Conservation (phyloP, 306 rosid species). For the Alnus glutinosa region DNA sequence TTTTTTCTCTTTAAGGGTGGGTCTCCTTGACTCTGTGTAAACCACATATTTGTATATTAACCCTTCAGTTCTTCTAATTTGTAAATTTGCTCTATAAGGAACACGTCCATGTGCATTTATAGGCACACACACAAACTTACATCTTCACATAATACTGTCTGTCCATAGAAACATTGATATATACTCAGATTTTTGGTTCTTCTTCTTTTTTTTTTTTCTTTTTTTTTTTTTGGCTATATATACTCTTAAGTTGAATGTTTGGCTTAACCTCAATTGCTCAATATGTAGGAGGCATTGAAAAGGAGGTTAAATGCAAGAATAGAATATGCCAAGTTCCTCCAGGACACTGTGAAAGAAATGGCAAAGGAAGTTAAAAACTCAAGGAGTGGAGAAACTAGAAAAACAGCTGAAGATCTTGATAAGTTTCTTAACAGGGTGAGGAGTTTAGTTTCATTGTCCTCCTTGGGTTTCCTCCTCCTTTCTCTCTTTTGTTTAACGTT, state of each 20-base stretch:
- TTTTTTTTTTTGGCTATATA: background rate
- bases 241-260: slow-evolving; percentile 16
- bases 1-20: background rate
- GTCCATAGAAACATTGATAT: background rate
- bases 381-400: slow-evolving; percentile 81
- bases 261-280: slow-evolving; percentile 27
- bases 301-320: slow-evolving; percentile 89
- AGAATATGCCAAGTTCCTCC: slow-evolving; percentile 93
- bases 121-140: background rate
- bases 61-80: background rate
- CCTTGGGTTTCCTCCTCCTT: background rate
- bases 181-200: background rate
- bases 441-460: slow-evolving; percentile 19
- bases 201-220: too few species aligned
- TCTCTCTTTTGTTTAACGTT: slow-evolving; percentile 6
- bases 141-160: background rate
- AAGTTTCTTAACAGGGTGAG: slow-evolving; percentile 68
- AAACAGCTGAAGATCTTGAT: slow-evolving; percentile 96
- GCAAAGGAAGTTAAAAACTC: slow-evolving; percentile 94
- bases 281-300: slow-evolving; percentile 83
- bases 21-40: background rate
- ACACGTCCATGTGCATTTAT: background rate
- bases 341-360: slow-evolving; percentile 98
- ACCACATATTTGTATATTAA: background rate
- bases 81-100: background rate